Conservation (phyloP, 1,284 basidiomycete genomes). For the Vanrija sp. region DNA sequence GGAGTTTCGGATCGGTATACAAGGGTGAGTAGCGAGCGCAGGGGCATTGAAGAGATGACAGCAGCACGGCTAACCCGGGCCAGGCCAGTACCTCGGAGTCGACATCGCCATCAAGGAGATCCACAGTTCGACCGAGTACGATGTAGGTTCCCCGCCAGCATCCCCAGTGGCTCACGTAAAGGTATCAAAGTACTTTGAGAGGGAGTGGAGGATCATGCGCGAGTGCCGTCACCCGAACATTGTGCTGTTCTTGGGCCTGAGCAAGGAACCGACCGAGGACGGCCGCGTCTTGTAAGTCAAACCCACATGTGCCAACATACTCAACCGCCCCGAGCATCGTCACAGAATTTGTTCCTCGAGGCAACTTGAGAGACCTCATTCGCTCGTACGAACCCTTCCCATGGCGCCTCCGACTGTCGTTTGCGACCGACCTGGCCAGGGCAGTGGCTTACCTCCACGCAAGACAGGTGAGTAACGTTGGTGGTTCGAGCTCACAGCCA, state of each 20-base stretch:
- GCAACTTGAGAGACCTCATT: conserved; percentile 83
- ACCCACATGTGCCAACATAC: too few relatives aligned
- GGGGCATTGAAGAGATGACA: too few relatives aligned
- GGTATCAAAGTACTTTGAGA: conserved; percentile 80
- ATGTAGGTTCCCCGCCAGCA: conserved; percentile 50
- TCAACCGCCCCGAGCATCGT: conserved; percentile 56
- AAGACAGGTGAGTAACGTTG: conserved; percentile 55
- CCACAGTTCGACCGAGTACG: conserved; percentile 79
- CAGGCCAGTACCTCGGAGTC: conserved; percentile 85
- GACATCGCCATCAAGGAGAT: conserved; percentile 97
- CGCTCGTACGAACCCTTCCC: conserved; percentile 69
- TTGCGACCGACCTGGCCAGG: conserved; percentile 88
- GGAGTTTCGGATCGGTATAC: conserved; percentile 89
- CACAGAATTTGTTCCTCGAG: conserved; percentile 70
- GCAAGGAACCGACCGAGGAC: conserved; percentile 74
- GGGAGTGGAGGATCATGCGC: conserved; percentile 93
- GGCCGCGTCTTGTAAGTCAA: conserved; percentile 61
- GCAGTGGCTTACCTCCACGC: conserved; percentile 97
- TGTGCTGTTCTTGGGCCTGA: conserved; percentile 89
- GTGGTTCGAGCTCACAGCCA: conserved; percentile 13
- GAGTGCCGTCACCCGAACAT: conserved; percentile 88
- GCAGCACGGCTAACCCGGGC: not conserved
- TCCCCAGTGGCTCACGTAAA: conserved; percentile 53
- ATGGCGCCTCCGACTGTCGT: conserved; percentile 85
- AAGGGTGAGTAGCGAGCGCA: conserved; percentile 58